Base-by-base conservation (phyloP, 139 green algal genomes). In the Mychonastes homosphaera region DNA sequence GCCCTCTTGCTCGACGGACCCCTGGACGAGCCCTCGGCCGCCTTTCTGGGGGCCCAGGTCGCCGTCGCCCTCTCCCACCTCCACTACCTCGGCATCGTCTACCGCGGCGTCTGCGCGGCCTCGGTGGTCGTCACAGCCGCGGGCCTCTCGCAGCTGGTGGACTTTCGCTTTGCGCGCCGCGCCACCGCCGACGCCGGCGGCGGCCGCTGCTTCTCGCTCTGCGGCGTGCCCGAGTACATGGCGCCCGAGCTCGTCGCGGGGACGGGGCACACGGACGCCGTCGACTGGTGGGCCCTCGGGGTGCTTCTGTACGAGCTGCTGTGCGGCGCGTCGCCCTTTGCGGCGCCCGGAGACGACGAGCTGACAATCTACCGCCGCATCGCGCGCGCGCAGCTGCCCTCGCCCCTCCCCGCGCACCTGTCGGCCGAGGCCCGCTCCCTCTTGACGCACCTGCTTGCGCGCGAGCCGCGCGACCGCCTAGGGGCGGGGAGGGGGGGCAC, bases 171-270 rank as follows among this genome's bases (percentile, higher is more conserved):
- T n/a, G n/a, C n/a, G n/a, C n/a, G n/a, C n/a, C n/a, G 43, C 43
- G 9, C 43, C 43, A 16, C 13, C 43, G 53, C 56, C 33, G 34
- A 69, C 43, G 64, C 64, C 41, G 21, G 21, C 6, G 63, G 78
- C 32, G 69, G 70, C 12, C 77, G 77, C 59, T 82, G 80, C 4
- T 90, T 75, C 65, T 91, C 82, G 26, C 48, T 94, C 26, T 92
- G 85, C 29, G 85, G 85, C 12, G 55, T 72, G 40, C 84, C 80
- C 4, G 79, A 87, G 56, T 87, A 75, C 56, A 63, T 86, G 28
- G 71, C 76, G 1, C 82, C 82, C 3, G 82, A 90, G 57, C 63
- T 88, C 28, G 57, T 90, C 18, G 56, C 70, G 26, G 66, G 73
- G n/a, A 43, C 47, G 4, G 83, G 82, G 7, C 70, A 74, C 45